Evolutionary conservation across 306 rosid genomes (phyloP), one percentile per base, ranked within the genome.

Genomic region (Comarum palustre): DNA sequence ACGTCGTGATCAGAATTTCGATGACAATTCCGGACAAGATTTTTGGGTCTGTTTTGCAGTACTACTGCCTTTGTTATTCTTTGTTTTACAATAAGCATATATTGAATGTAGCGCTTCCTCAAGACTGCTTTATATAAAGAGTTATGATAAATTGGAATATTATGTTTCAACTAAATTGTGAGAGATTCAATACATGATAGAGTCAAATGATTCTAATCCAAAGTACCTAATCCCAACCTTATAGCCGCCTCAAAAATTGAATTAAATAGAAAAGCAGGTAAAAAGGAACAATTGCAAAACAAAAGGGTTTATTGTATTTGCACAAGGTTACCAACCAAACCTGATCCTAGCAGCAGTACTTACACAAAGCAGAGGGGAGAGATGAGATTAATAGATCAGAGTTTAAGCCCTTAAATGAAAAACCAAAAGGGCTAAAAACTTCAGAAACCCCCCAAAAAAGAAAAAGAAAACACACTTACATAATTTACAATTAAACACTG

Each of bases 351-450:
- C 25, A 41, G 7, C 52, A 5, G 29, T 51, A 69, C 17, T 27
- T 72, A 16, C 68, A 27, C 42, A 57, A 17, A 55, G 17, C 19
- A 7, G 62, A 42, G 41, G 16, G 12, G 19, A 6, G 19, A 6
- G 60, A 11, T 61, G 62, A 24, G 47, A 58, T 5, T 60, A 34
- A 54, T 11, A 48, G 41, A 60, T 17, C 42, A n/a, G 55, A 39
- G 60, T 63, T 78, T 65, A 64, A 66, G 69, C 69, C 77, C 69
- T 78, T 78, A 66, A 57, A 78, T 24, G 48, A 65, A 72, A 72
- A 72, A 31, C 55, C 68, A 59, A 17, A 55, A 43, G 76, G 50
- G 58, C 68, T 10, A 24, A 59, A 58, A 59, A 65, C 75, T 66
- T 62, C 4, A 42, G 65, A 74, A 25, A 42, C 41, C 68, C 64